These are phyloP conservation scores for Starmerella vitae DNA, from an alignment of 805 yeast species.

Conservation along the genomic window DNA sequence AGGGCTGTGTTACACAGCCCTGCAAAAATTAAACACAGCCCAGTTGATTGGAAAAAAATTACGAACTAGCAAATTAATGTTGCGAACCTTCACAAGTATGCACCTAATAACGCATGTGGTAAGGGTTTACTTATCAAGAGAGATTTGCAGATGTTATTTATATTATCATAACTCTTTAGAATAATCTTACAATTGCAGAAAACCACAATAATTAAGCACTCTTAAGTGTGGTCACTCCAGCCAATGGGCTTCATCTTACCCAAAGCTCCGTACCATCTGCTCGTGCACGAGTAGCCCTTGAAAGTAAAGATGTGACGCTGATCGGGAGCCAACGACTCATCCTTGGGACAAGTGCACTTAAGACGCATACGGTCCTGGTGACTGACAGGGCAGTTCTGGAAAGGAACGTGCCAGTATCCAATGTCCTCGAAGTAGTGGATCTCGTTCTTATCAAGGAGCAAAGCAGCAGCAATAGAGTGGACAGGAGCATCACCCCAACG, in stretches of 20 bases:
- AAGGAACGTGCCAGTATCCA: constrained; percentile 57
- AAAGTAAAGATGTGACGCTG: constrained; percentile 29
- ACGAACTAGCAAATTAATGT: no score
- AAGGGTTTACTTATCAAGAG: no score
- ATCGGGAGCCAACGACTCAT: constrained; percentile 27
- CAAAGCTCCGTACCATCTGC: constrained; percentile 25
- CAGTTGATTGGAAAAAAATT: no score
- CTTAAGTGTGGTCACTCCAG: constrained; percentile 20
- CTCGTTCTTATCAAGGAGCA: constrained; percentile 42
- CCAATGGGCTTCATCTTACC: constrained; percentile 25
- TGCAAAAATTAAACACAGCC: no score
- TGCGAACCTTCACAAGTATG: no score
- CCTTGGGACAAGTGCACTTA: constrained; percentile 62
- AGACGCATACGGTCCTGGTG: constrained; percentile 37
- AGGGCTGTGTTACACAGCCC: no score
- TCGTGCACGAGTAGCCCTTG: constrained; percentile 32
- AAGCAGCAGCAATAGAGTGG: constrained; percentile 63
- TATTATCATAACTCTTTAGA: no score
- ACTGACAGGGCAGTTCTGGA: constrained; percentile 51
- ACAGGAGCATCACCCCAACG: constrained; percentile 93
- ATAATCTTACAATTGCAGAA: no score
- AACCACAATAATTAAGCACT: no score
- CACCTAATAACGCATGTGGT: no score
- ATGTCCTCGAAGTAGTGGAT: constrained; percentile 61
- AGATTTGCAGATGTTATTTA: no score